phyloP scores from a whole-genome alignment of 768 basidiomycete species.

The Crucibulum laeve region DNA sequence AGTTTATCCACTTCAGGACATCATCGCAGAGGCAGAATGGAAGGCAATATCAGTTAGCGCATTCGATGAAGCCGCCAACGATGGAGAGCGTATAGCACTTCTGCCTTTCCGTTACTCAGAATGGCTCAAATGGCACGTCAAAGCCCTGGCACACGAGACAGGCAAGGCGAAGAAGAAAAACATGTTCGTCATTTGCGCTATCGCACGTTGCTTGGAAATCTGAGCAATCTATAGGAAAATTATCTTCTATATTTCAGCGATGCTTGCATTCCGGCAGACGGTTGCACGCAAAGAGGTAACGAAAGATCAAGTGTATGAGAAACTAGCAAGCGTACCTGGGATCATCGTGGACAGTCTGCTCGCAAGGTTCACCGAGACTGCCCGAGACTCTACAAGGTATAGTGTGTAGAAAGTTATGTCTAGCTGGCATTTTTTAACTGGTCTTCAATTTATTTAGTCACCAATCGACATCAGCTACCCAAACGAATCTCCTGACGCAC shows the following conservation, averaged over 20 bases:
- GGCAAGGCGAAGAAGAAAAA: constrained; percentile 54
- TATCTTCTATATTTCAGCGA: constrained; percentile 75
- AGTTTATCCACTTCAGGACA: constrained; percentile 65
- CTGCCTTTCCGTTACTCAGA: constrained; percentile 59
- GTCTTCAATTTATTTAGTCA: constrained; percentile 1
- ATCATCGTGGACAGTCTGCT: constrained; percentile 72
- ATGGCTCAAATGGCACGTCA: constrained; percentile 72
- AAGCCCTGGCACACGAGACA: constrained; percentile 35
- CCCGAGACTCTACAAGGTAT: constrained; percentile 63
- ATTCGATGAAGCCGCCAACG: constrained; percentile 47
- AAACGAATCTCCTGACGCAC: constrained; percentile 70
- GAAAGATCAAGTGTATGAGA: constrained; percentile 50
- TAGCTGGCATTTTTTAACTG: not conserved
- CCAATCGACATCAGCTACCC: constrained; percentile 60
- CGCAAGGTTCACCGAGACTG: constrained; percentile 74
- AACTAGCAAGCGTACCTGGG: constrained; percentile 53
- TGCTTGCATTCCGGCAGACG: constrained; percentile 65
- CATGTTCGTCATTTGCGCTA: constrained; percentile 40
- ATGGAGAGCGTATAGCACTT: constrained; percentile 45
- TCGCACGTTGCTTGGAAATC: not conserved
- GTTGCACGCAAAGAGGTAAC: constrained; percentile 33
- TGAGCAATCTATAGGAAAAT: constrained; percentile 49
- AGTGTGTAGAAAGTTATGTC: constrained; percentile 16
- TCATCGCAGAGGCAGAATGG: constrained; percentile 83
- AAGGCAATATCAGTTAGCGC: constrained; percentile 56